These are phyloP conservation scores for Grigorovia transvaalensis DNA, from an alignment of 805 yeast genomes.

Conservation along the genomic window DNA sequence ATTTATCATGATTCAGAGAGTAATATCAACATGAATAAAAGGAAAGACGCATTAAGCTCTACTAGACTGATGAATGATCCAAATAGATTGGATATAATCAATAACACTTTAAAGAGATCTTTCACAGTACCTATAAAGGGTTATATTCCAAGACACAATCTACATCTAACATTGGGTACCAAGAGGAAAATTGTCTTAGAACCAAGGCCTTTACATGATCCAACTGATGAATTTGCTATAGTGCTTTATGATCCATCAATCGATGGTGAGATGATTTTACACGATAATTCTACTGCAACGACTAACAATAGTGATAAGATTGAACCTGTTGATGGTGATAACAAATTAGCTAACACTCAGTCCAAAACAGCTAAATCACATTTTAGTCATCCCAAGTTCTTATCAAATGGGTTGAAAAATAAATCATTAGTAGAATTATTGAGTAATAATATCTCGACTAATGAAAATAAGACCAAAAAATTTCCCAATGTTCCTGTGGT, in stretches of 20 bases:
- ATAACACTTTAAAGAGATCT: slow-evolving; percentile 35
- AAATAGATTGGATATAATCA: slow-evolving; percentile 26
- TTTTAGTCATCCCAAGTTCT: slow-evolving; percentile 19
- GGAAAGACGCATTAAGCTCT: slow-evolving; percentile 53
- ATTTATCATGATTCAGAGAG: not conserved
- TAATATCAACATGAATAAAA: slow-evolving; percentile 2
- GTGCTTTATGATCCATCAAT: slow-evolving; percentile 93
- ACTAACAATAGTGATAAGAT: slow-evolving; percentile 9
- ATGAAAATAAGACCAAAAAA: slow-evolving; percentile 29
- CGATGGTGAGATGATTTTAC: slow-evolving; percentile 39
- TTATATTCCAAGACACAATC: slow-evolving; percentile 27
- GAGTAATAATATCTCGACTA: slow-evolving; percentile 33
- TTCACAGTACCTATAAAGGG: slow-evolving; percentile 54
- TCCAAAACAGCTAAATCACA: slow-evolving; percentile 10
- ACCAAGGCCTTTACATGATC: slow-evolving; percentile 94
- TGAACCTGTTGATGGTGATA: slow-evolving; percentile 8
- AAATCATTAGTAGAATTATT: slow-evolving; percentile 69
- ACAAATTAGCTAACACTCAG: slow-evolving; percentile 12
- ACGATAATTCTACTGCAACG: slow-evolving; percentile 15
- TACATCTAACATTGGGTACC: slow-evolving; percentile 83
- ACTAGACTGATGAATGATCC: slow-evolving; percentile 38
- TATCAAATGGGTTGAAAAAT: slow-evolving; percentile 32
- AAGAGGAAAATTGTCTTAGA: slow-evolving; percentile 55
- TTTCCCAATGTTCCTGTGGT: slow-evolving; percentile 91
- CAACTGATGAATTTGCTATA: slow-evolving; percentile 84